A percentile compares a stretch with the other conserved stretches of the same genome.
Conservation (phyloP, 2,329 filamentous ascomycete genomes). For the Samsoniella hepiali region DNA sequence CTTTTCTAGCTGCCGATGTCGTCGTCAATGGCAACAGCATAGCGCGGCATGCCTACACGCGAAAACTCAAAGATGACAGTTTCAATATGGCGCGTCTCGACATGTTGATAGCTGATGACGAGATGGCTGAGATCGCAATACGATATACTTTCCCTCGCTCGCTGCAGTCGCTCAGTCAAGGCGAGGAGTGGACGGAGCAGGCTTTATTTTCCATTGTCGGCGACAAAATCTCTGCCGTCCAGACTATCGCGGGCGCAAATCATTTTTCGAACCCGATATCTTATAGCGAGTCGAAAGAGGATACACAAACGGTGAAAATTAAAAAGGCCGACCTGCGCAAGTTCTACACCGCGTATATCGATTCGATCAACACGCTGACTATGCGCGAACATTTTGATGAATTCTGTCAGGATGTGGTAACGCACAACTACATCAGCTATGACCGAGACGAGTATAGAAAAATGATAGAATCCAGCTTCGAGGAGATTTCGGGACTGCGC, state of each 20-base stretch:
- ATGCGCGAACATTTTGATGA: constrained; percentile 25
- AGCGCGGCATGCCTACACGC: neutral
- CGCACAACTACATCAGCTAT: constrained; percentile 30
- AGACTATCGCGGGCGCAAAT: neutral
- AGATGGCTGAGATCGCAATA: neutral
- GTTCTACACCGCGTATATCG: constrained; percentile 31
- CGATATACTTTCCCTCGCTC: neutral
- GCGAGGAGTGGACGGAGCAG: constrained; percentile 3
- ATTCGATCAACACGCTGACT: constrained; percentile 31
- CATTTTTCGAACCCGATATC: neutral
- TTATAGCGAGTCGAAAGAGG: neutral
- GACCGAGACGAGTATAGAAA: constrained; percentile 26
- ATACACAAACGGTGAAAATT: neutral
- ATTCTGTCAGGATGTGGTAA: constrained; percentile 28
- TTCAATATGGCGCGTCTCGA: neutral
- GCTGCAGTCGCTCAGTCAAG: neutral
- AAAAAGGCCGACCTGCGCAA: neutral
- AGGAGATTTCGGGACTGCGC: constrained; percentile 28
- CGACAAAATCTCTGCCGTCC: neutral
- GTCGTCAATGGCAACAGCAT: constrained; percentile 6
- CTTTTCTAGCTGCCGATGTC: neutral
- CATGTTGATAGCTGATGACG: neutral
- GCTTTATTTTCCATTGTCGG: neutral
- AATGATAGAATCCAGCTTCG: constrained; percentile 30
- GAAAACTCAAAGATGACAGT: neutral